phyloP scores from a whole-genome alignment of 1,284 basidiomycete genomes.

The Phellopilus nigrolimitatus region DNA sequence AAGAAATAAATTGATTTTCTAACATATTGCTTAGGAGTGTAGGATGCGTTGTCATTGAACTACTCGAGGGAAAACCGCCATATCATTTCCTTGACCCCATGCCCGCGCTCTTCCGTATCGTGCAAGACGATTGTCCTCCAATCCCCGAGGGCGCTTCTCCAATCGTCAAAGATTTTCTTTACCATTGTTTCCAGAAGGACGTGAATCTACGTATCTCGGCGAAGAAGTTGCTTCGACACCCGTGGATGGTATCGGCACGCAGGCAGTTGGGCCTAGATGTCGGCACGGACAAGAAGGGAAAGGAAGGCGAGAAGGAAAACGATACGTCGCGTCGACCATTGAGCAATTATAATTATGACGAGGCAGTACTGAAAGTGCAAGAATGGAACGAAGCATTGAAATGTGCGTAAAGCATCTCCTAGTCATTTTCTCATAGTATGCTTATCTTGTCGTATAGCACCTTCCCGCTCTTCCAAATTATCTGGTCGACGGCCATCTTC shows the following conservation, averaged over 20 bases:
- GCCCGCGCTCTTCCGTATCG: conserved; percentile 97
- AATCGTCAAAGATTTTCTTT: conserved; percentile 93
- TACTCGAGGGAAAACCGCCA: conserved; percentile 93
- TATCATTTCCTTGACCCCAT: conserved; percentile 96
- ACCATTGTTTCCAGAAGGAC: conserved; percentile 98
- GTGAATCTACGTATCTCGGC: conserved; percentile 91
- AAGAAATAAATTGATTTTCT: conserved; percentile 10
- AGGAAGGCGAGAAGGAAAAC: conserved; percentile 37
- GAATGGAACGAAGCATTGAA: conserved; percentile 98
- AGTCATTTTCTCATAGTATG: conserved; percentile 24
- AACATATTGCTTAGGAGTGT: conserved; percentile 59
- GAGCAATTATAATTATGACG: conserved; percentile 84
- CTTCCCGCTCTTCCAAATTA: conserved; percentile 59
- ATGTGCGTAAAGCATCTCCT: conserved; percentile 47
- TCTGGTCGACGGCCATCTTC: conserved; percentile 38
- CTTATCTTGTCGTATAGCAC: conserved; percentile 37
- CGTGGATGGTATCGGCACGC: conserved; percentile 90
- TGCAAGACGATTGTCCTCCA: conserved; percentile 94
- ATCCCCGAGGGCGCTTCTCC: conserved; percentile 93
- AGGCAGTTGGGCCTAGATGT: conserved; percentile 58
- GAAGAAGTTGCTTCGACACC: conserved; percentile 87
- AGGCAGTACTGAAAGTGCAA: conserved; percentile 91
- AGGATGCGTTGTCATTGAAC: conserved; percentile 94
- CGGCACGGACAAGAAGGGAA: conserved; percentile 33
- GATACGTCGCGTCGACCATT: conserved; percentile 47